phyloP scores from a whole-genome alignment of 208 protist species.

The Dictyostelium gargantuum region DNA sequence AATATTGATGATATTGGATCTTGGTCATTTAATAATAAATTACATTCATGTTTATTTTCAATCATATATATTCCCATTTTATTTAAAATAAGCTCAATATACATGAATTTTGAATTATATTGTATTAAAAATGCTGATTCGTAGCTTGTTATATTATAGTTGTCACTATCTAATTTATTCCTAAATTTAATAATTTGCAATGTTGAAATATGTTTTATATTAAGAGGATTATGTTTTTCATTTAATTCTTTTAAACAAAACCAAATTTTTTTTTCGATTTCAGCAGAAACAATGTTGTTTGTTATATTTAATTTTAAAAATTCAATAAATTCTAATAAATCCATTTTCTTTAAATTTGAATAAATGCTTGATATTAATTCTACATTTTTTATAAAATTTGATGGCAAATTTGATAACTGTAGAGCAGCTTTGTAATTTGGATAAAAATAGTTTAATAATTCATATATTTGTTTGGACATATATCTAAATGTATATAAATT shows the following conservation, averaged over 20 bases:
- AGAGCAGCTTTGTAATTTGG: no score
- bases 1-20: no score
- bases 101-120: background rate
- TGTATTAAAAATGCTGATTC: background rate
- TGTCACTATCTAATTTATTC: background rate
- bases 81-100: background rate
- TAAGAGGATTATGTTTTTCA: background rate
- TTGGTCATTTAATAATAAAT: no score
- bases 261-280: background rate
- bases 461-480: no score
- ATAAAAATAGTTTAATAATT: no score
- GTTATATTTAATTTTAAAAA: no score
- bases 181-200: background rate
- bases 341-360: background rate
- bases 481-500: no score
- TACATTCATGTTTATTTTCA: no score
- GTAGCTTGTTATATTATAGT: background rate
- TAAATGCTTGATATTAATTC: background rate
- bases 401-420: background rate
- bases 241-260: background rate
- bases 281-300: no score
- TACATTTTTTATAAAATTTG: background rate
- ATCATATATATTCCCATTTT: background rate
- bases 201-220: background rate
- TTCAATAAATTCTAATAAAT: background rate